phyloP scores from a whole-genome alignment of 257 asterid genomes.

The Salvia splendens region DNA sequence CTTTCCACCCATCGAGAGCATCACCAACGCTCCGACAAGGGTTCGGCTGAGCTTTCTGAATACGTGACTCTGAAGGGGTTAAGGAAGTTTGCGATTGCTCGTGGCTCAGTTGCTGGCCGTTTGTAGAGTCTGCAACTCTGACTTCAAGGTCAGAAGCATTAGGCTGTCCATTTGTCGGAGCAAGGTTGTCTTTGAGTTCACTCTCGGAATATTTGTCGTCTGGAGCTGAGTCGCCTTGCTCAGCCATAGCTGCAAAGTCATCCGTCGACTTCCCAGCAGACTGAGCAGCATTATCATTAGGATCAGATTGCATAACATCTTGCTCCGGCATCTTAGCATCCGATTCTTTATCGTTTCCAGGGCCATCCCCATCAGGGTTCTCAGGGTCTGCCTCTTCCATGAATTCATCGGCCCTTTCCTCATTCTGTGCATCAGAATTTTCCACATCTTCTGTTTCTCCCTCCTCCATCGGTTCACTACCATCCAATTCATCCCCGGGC shows the following conservation, averaged over 20 bases:
- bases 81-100: conserved; percentile 44
- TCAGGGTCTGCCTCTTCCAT: conserved; percentile 49
- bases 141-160: conserved; percentile 57
- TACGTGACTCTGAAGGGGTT: conserved; percentile 49
- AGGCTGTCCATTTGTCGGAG: conserved; percentile 62
- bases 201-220: conserved; percentile 50
- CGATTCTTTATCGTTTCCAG: conserved; percentile 46
- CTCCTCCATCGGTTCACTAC: conserved; percentile 60
- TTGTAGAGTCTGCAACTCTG: conserved; percentile 51
- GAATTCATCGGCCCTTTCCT: conserved; percentile 45
- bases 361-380: conserved; percentile 40
- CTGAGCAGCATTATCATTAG: conserved; percentile 48
- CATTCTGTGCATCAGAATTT: conserved; percentile 47
- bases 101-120: conserved; percentile 50
- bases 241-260: conserved; percentile 40
- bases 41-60: conserved; percentile 64
- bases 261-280: conserved; percentile 46
- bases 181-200: conserved; percentile 52
- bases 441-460: conserved; percentile 49
- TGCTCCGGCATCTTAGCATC: conserved; percentile 43
- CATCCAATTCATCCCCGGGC: conserved; percentile 46
- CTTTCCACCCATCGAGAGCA: conserved; percentile 97
- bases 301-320: conserved; percentile 42
- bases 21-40: conserved; percentile 88
- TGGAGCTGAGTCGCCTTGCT: conserved; percentile 47